These are phyloP conservation scores for Pichia phayaonensis DNA, from an alignment of 805 yeast genomes.

Conservation along the genomic window DNA sequence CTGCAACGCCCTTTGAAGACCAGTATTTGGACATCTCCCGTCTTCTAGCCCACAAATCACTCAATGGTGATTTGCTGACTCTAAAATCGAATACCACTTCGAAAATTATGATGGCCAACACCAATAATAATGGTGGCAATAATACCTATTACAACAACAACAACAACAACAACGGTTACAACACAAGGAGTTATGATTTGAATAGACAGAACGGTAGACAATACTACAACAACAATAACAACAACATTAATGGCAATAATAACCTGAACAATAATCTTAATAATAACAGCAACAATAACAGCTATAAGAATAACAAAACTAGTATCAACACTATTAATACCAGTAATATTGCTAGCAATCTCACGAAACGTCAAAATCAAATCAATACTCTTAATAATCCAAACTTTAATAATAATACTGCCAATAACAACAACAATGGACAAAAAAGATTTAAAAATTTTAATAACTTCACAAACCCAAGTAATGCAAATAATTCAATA, in stretches of 20 bases:
- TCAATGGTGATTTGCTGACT: background rate
- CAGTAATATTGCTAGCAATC: background rate
- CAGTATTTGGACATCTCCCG: background rate
- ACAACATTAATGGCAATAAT: background rate
- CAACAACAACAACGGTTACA: background rate
- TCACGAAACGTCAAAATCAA: background rate
- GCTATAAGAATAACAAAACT: background rate
- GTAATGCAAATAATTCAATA: background rate
- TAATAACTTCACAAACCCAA: background rate
- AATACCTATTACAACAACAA: background rate
- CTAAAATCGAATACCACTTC: background rate
- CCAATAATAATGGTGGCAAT: background rate
- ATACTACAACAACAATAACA: background rate
- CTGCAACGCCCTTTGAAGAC: background rate
- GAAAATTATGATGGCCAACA: background rate
- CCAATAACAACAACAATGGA: slow-evolving; percentile 2
- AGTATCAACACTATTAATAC: background rate
- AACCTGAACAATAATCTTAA: background rate
- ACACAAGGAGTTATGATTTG: background rate
- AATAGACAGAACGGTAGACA: background rate
- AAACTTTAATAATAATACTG: background rate
- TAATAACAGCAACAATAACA: background rate
- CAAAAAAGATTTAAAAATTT: background rate
- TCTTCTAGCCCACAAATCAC: background rate
- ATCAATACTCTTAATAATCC: background rate